phyloP scores from a whole-genome alignment of 164 flowering plant genomes.

The Vitis riparia region DNA sequence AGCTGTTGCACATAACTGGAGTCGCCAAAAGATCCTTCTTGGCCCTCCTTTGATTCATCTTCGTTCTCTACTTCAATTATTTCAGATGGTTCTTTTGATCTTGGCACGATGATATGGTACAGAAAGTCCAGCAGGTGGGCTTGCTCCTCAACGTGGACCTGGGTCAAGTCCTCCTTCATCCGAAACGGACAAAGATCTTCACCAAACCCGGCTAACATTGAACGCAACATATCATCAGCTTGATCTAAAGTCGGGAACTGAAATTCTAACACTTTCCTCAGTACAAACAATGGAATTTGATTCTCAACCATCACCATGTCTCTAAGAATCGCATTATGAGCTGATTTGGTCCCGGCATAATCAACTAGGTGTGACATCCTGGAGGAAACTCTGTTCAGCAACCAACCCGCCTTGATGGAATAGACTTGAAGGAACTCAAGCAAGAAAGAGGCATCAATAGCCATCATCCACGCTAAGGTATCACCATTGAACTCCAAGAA shows the following conservation, averaged over 20 bases:
- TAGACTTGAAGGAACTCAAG: conserved; percentile 40
- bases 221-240: conserved; percentile 29
- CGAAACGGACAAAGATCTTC: conserved; percentile 47
- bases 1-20: conserved; percentile 12
- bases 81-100: conserved; percentile 7
- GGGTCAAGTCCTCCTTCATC: conserved; percentile 10
- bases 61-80: conserved; percentile 7
- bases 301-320: conserved; percentile 57
- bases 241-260: conserved; percentile 21
- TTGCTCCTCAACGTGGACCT: conserved; percentile 11
- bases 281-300: conserved; percentile 50
- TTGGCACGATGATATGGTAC: conserved; percentile 36
- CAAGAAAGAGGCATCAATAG: conserved; percentile 49
- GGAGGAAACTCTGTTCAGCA: conserved; percentile 18
- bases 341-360: conserved; percentile 28
- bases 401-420: conserved; percentile 21
- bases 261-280: conserved; percentile 32
- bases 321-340: conserved; percentile 42
- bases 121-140: conserved; percentile 45
- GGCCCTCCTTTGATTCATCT: neutral
- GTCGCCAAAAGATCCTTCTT: neutral
- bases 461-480: conserved; percentile 44
- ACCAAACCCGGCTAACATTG: conserved; percentile 34
- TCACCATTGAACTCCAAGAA: conserved; percentile 16
- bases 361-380: conserved; percentile 39